A percentile compares a stretch with the other conserved stretches of the same genome.
phyloP scores from a whole-genome alignment of 805 yeast genomes.

The Saccharomycopsis capsularis region DNA sequence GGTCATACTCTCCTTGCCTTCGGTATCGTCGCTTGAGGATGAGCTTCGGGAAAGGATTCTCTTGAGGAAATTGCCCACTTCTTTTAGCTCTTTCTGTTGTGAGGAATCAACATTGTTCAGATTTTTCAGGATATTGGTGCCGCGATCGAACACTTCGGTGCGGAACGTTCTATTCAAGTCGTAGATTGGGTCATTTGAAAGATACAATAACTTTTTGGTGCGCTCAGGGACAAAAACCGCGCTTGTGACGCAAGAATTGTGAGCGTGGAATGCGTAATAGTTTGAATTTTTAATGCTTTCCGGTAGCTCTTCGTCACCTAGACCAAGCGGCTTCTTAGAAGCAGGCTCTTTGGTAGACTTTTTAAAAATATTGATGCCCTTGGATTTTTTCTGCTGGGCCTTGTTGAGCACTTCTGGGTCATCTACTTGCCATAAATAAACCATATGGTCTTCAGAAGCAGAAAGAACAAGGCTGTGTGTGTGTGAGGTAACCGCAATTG shows the following conservation, averaged over 20 bases:
- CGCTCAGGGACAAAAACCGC: constrained; percentile 72
- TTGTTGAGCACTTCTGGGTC: constrained; percentile 26
- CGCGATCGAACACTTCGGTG: background rate
- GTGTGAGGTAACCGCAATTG: constrained; percentile 54
- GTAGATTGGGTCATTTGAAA: constrained; percentile 74
- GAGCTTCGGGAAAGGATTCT: constrained; percentile 2
- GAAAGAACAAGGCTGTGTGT: constrained; percentile 53
- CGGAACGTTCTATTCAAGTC: constrained; percentile 37
- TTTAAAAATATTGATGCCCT: constrained; percentile 14
- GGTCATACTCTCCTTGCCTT: background rate
- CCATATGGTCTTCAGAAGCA: constrained; percentile 86
- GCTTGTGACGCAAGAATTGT: constrained; percentile 63
- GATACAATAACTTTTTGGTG: constrained; percentile 56
- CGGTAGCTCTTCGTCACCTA: constrained; percentile 29
- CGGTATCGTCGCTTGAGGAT: background rate
- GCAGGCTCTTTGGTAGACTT: constrained; percentile 1
- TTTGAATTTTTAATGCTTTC: constrained; percentile 43
- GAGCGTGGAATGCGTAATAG: constrained; percentile 71
- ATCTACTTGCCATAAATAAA: constrained; percentile 66
- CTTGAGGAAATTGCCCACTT: constrained; percentile 1
- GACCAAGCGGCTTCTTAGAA: background rate
- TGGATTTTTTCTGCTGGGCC: background rate
- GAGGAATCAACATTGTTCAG: constrained; percentile 21
- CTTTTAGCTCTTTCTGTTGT: constrained; percentile 9
- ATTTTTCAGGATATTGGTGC: constrained; percentile 19